Base-by-base conservation (phyloP, 2,329 filamentous ascomycete genomes). In the Pestalotiopsis sp. region DNA sequence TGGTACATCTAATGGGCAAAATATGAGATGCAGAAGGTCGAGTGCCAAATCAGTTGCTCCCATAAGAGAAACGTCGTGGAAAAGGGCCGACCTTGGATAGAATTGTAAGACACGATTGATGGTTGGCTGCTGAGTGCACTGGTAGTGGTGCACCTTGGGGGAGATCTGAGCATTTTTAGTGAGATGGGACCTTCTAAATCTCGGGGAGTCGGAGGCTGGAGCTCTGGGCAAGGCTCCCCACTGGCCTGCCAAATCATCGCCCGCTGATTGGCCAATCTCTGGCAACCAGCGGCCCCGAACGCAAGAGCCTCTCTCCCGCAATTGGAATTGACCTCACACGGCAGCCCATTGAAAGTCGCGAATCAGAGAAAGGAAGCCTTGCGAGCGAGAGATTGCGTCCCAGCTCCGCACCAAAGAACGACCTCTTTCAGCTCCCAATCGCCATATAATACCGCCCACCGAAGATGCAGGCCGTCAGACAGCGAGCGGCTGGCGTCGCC, bases 401-500 rank as follows among this genome's bases (percentile, higher is more conserved):
- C 41, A 49, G 13, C 41, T 14, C 41, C 7, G 45, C 45, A n/a
- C n/a, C n/a, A 9, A 36, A 36, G 31, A 36, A 36, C 17, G 17
- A n/a, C n/a, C 45, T 20, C n/a, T 3, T n/a, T 6, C 17, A 52
- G 12, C n/a, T n/a, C 38, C 38, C 59, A 13, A 62, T 27, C 12
- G 2, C 0, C 17, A 9, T 5, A 20, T 36, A 17, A n/a, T 20
- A 67, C 49, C 66, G 66, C 27, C 38, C 60, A 12, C 36, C 60
- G 38, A 66, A 20, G 67, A 79, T 79, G 77, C 77, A 78, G 72
- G 77, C 77, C 74, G 70, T 79, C 75, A 82, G 84, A 80, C 83
- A 83, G 75, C 80, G 83, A 79, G 82, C 77, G 77, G 79, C 77
- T 76, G 78, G 77, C 74, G 74, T 79, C 71, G 82, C 78, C 70